A percentile compares a stretch with the other conserved stretches of the same genome.
phyloP scores from a whole-genome alignment of 2,329 filamentous ascomycete species.

The Xylariaceae sp. region DNA sequence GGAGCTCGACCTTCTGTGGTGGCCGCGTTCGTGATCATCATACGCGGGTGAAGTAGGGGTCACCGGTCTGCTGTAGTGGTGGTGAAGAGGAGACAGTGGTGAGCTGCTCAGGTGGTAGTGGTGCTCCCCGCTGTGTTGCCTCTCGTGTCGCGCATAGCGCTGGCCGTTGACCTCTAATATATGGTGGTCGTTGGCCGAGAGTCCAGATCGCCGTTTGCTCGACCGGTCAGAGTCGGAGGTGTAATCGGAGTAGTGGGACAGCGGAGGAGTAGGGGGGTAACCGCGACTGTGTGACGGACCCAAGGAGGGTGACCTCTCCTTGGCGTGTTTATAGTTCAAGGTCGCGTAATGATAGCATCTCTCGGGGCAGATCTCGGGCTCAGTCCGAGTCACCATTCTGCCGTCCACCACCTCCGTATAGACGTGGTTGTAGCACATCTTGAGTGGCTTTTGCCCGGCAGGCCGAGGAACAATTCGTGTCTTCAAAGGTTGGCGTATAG shows the following conservation, averaged over 20 bases:
- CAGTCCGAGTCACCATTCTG: constrained; percentile 32
- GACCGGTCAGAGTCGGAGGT: constrained; percentile 29
- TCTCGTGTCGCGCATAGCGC: constrained; percentile 22
- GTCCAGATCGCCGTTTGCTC: constrained; percentile 29
- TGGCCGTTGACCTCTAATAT: constrained; percentile 32
- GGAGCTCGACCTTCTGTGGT: too few relatives aligned
- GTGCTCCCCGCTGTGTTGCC: constrained; percentile 36
- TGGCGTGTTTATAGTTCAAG: too few relatives aligned
- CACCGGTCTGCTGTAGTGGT: constrained; percentile 37
- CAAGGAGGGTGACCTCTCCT: constrained; percentile 29
- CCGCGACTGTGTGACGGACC: constrained; percentile 38
- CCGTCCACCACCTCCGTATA: constrained; percentile 45
- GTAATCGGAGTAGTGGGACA: constrained; percentile 29
- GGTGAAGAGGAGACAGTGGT: constrained; percentile 40
- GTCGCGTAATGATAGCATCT: background rate
- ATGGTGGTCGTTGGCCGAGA: constrained; percentile 36
- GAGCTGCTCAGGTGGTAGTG: constrained; percentile 41
- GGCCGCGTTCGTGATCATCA: too few relatives aligned
- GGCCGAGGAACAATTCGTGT: constrained; percentile 18
- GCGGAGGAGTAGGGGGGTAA: constrained; percentile 37
- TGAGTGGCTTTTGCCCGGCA: constrained; percentile 22
- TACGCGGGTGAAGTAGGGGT: constrained; percentile 35
- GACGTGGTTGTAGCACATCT: constrained; percentile 46
- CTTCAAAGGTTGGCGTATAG: constrained; percentile 8
- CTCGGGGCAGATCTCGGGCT: constrained; percentile 33